Conservation (phyloP, 805 yeast species). For the Candida incommunis region DNA sequence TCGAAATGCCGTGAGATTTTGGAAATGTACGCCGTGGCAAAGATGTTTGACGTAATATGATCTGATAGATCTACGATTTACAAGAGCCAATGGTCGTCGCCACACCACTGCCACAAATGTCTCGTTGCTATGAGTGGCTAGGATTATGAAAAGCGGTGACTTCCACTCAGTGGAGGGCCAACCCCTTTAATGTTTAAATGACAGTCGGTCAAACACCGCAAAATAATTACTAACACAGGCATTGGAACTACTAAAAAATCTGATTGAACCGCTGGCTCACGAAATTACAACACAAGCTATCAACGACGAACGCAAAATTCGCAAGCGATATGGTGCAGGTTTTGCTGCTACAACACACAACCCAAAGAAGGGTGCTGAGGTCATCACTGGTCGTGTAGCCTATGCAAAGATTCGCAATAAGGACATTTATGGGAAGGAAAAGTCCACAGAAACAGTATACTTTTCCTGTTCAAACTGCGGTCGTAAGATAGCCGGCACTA, state of each 20-base stretch:
- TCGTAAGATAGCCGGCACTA: constrained; percentile 74
- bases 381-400: constrained; percentile 13
- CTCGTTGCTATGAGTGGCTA: no score
- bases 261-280: constrained; percentile 19
- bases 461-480: constrained; percentile 72
- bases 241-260: constrained; percentile 11
- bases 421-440: constrained; percentile 28
- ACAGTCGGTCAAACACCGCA: not conserved
- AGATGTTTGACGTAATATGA: no score
- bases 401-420: constrained; percentile 19
- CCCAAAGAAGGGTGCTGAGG: constrained; percentile 8
- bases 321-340: constrained; percentile 21
- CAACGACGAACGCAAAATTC: constrained; percentile 18
- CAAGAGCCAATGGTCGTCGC: no score
- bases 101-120: no score
- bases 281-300: constrained; percentile 22
- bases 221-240: not conserved
- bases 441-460: constrained; percentile 39
- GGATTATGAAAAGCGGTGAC: not conserved
- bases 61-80: no score
- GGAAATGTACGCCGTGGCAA: no score
- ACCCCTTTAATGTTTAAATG: no score
- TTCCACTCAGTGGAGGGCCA: not conserved
- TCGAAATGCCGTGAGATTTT: no score
- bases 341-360: constrained; percentile 8